Evolutionary conservation across 164 flowering plant genomes (phyloP).

Genomic region (Platanus orientalis): DNA sequence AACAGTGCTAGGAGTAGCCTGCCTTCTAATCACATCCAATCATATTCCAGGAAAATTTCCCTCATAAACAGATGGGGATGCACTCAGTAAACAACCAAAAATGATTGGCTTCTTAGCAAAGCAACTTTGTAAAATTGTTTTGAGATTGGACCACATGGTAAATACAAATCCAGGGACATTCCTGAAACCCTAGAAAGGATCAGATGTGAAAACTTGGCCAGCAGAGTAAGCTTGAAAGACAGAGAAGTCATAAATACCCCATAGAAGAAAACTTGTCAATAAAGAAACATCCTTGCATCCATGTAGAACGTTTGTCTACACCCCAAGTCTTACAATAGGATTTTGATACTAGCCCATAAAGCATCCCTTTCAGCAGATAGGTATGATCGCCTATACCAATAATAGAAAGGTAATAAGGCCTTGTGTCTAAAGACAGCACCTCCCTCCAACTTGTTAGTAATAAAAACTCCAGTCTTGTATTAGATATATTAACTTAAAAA

Average conservation of each 20-base stretch:
- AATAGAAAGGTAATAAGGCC: neutral
- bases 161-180: neutral
- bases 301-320: neutral
- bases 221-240: neutral
- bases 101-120: neutral
- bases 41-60: neutral
- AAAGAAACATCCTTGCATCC: neutral
- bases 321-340: neutral
- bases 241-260: neutral
- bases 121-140: too few relatives aligned
- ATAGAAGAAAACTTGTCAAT: neutral
- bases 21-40: neutral
- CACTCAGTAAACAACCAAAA: neutral
- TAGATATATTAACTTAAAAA: neutral
- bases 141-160: neutral
- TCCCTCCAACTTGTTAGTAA: neutral
- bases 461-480: neutral
- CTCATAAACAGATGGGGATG: neutral
- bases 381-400: neutral
- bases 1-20: slow-evolving; percentile 3
- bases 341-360: neutral
- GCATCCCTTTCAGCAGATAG: neutral
- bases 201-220: neutral
- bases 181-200: neutral
- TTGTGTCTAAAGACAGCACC: neutral